Evolutionary conservation across 768 basidiomycete species (phyloP).

Genomic region (Amylocystis lapponica): DNA sequence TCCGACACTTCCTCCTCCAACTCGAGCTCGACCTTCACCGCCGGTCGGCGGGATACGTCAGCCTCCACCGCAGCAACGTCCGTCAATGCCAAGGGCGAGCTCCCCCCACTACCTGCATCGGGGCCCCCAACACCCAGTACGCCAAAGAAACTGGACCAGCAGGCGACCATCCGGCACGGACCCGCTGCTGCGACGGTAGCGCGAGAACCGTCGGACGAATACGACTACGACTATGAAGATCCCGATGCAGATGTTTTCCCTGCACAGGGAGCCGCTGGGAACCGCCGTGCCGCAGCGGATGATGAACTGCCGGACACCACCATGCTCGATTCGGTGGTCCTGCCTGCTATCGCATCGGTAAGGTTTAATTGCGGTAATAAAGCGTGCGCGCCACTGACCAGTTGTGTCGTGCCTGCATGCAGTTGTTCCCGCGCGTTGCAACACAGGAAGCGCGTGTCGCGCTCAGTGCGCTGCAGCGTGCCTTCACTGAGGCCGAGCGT

Average conservation of each 20-base stretch:
- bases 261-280: background rate
- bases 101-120: conserved; percentile 48
- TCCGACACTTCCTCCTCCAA: conserved; percentile 35
- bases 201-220: conserved; percentile 56
- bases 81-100: conserved; percentile 47
- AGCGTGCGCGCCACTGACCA: conserved; percentile 7
- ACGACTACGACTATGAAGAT: conserved; percentile 57
- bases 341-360: conserved; percentile 95
- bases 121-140: conserved; percentile 22
- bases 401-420: too few species aligned
- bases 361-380: conserved; percentile 24
- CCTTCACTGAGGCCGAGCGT: conserved; percentile 92
- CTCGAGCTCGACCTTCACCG: conserved; percentile 28
- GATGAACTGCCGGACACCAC: conserved; percentile 66
- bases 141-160: conserved; percentile 41
- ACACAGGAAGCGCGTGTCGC: conserved; percentile 89
- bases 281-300: conserved; percentile 28
- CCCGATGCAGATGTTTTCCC: conserved; percentile 45
- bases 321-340: conserved; percentile 94
- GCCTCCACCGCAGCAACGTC: conserved; percentile 29
- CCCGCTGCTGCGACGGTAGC: conserved; percentile 24
- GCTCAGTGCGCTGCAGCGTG: conserved; percentile 79
- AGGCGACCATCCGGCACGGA: conserved; percentile 51
- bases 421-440: conserved; percentile 91
- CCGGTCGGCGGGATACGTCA: conserved; percentile 22